Conservation (phyloP, 805 yeast species). For the Scheffersomyces coipomensis region DNA sequence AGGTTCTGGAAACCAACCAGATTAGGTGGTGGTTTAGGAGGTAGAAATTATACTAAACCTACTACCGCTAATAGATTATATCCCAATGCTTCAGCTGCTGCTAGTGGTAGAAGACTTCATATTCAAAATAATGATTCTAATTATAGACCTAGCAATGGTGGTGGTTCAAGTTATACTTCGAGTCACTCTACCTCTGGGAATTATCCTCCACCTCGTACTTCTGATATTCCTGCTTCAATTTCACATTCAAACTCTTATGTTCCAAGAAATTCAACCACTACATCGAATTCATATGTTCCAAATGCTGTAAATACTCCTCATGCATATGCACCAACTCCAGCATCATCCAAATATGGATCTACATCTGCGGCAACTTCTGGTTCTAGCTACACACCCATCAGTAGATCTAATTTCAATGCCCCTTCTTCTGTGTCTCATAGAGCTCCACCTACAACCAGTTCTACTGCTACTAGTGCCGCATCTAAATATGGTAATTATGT, state of each 20-base stretch:
- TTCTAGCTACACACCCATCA: no score
- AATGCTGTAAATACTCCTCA: neutral
- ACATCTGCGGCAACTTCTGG: neutral
- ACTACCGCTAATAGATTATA: constrained; percentile 13
- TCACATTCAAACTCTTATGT: neutral
- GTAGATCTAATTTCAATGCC: no score
- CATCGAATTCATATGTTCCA: neutral
- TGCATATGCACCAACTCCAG: neutral
- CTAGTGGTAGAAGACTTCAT: constrained; percentile 25
- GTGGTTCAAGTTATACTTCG: neutral
- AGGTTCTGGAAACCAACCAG: constrained; percentile 72
- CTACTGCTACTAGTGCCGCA: neutral
- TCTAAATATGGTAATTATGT: neutral
- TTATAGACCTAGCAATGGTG: neutral
- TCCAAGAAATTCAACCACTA: neutral
- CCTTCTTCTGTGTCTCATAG: no score
- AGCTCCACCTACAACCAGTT: neutral
- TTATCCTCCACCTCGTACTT: neutral
- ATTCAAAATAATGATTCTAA: constrained; percentile 2
- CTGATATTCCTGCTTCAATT: neutral
- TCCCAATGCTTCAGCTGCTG: constrained; percentile 36
- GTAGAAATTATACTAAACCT: constrained; percentile 58
- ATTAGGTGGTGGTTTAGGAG: constrained; percentile 93
- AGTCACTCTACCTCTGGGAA: no score
- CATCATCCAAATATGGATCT: neutral